Percentiles rank a stretch among this genome's conserved stretches.
These are phyloP conservation scores for Cardamine resedifolia DNA, from an alignment of 345 rosid species.

Conservation along the genomic window DNA sequence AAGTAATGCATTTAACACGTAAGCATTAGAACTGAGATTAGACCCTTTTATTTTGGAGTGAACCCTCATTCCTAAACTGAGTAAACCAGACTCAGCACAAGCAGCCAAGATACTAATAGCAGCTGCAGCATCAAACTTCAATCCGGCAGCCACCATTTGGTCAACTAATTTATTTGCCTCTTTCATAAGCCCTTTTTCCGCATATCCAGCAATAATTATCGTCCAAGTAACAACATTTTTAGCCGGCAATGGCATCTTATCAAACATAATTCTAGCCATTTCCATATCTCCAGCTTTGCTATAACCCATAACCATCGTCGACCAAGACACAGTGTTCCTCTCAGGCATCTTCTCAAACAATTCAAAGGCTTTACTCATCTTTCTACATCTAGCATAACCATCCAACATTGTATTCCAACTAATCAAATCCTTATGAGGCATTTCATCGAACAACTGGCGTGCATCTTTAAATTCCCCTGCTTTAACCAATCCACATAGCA, in stretches of 20 bases:
- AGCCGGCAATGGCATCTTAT: conserved; percentile 58
- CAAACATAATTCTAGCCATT: conserved; percentile 79
- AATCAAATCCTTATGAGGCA: conserved; percentile 65
- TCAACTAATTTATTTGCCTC: conserved; percentile 61
- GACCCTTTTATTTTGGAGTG: conserved; percentile 51
- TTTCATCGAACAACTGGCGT: conserved; percentile 66
- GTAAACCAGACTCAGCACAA: conserved; percentile 80
- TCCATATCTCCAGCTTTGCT: conserved; percentile 77
- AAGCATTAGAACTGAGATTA: conserved; percentile 43
- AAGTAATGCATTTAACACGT: conserved; percentile 68
- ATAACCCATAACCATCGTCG: conserved; percentile 75
- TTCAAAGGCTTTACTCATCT: conserved; percentile 63
- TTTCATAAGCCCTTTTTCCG: conserved; percentile 58
- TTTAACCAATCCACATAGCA: conserved; percentile 62
- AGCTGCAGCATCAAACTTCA: conserved; percentile 62
- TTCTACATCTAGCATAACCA: conserved; percentile 71
- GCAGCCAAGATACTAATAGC: conserved; percentile 74
- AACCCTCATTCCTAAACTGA: conserved; percentile 65
- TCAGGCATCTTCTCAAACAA: conserved; percentile 69
- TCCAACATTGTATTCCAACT: conserved; percentile 88
- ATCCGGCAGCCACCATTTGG: conserved; percentile 56
- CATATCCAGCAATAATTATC: conserved; percentile 77
- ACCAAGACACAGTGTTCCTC: conserved; percentile 88
- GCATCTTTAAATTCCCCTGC: conserved; percentile 59
- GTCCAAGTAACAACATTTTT: conserved; percentile 87